Percentiles rank a stretch among this genome's conserved stretches.
Evolutionary conservation across 805 yeast species (phyloP).

Genomic region (Zygoascus biomembranicola): DNA sequence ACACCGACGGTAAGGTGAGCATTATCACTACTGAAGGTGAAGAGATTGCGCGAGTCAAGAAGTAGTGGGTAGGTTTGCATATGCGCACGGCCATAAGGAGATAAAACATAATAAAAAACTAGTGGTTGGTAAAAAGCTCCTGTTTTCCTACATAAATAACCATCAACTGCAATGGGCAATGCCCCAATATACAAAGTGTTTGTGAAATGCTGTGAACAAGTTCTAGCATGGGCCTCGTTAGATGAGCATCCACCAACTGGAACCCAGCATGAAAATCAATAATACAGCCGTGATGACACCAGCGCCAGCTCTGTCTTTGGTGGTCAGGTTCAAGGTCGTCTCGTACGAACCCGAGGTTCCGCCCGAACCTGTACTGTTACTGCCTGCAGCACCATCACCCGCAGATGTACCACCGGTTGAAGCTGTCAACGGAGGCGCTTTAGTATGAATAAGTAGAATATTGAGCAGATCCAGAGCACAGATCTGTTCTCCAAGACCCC

Average conservation of each 20-base stretch:
- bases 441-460: conserved; percentile 29
- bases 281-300: conserved; percentile 19
- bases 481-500: conserved; percentile 83
- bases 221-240: background rate
- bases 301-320: conserved; percentile 20
- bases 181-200: background rate
- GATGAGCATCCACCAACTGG: conserved; percentile 18
- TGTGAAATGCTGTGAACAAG: background rate
- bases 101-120: too few relatives aligned
- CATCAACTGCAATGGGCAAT: background rate
- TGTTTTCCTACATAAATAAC: background rate
- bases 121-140: too few relatives aligned
- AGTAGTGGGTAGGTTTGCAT: too few relatives aligned
- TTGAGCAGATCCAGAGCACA: conserved; percentile 59
- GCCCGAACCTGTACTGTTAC: conserved; percentile 23
- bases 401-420: conserved; percentile 58
- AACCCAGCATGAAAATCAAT: conserved; percentile 9
- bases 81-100: too few relatives aligned
- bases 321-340: conserved; percentile 8
- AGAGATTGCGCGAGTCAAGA: background rate
- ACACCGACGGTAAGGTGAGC: background rate
- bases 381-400: conserved; percentile 71
- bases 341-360: background rate
- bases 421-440: conserved; percentile 52
- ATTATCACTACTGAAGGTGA: background rate